A percentile compares a stretch with the other conserved stretches of the same genome.
Conservation (phyloP, 1,284 basidiomycete species). For the Microbotryum violaceum region DNA sequence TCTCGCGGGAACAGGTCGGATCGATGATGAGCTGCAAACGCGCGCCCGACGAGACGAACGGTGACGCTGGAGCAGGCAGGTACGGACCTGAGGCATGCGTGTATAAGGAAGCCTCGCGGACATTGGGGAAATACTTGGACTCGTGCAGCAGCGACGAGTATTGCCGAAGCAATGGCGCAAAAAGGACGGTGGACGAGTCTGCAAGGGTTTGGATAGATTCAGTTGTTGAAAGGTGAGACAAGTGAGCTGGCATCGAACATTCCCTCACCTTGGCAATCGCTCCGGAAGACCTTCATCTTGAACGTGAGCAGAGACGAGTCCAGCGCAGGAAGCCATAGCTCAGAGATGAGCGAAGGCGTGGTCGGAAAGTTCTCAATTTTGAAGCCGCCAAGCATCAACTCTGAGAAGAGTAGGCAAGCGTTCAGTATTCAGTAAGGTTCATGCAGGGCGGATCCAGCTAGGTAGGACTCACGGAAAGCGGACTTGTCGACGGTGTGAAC, state of each 20-base stretch:
- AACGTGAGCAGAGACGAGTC: constrained; percentile 28
- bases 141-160: constrained; percentile 27
- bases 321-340: constrained; percentile 25
- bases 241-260: too few species aligned
- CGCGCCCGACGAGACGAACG: constrained; percentile 6
- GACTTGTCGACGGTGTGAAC: constrained; percentile 11
- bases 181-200: constrained; percentile 15
- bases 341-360: constrained; percentile 16
- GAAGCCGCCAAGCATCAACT: constrained; percentile 12
- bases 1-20: constrained; percentile 20
- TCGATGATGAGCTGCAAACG: constrained; percentile 33
- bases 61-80: constrained; percentile 10
- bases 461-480: constrained; percentile 9
- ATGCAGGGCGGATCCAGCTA: too few species aligned
- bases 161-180: constrained; percentile 32
- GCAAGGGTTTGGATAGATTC: not conserved
- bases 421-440: not conserved
- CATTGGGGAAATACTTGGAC: constrained; percentile 32
- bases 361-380: constrained; percentile 2
- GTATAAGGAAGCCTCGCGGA: constrained; percentile 26
- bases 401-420: not conserved
- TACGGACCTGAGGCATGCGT: constrained; percentile 34
- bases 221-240: not conserved
- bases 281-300: constrained; percentile 11
- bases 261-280: constrained; percentile 17